Evolutionary conservation across 2,329 filamentous ascomycete genomes (phyloP).

Genomic region (Westerdykella ornata): DNA sequence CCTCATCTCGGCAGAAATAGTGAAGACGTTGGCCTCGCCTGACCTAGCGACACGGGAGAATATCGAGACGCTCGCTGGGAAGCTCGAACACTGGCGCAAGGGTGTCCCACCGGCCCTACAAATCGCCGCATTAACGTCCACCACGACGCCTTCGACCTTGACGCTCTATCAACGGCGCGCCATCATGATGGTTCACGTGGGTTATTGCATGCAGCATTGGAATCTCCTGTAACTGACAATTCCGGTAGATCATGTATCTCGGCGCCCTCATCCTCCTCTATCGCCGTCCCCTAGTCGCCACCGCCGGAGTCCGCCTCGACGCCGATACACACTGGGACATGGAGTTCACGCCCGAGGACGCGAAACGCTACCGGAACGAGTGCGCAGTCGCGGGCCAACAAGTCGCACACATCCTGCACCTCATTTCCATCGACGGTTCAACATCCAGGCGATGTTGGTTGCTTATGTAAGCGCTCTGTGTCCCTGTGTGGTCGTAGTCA

Average conservation of each 20-base stretch:
- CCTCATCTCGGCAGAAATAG: conserved; percentile 33
- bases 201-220: conserved; percentile 2
- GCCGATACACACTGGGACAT: conserved; percentile 18
- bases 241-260: conserved; percentile 33
- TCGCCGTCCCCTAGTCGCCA: conserved; percentile 30
- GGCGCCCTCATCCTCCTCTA: conserved; percentile 34
- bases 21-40: conserved; percentile 27
- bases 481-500: not conserved
- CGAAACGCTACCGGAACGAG: conserved; percentile 24
- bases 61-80: conserved; percentile 23
- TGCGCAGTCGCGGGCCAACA: conserved; percentile 33
- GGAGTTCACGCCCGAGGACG: conserved; percentile 22
- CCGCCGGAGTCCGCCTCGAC: conserved; percentile 26
- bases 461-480: conserved; percentile 27
- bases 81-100: conserved; percentile 30
- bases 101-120: conserved; percentile 30
- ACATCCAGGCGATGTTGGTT: conserved; percentile 36
- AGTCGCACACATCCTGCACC: conserved; percentile 28
- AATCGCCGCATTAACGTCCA: conserved; percentile 25
- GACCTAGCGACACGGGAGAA: conserved; percentile 26
- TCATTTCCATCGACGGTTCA: conserved; percentile 32
- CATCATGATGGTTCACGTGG: conserved; percentile 35
- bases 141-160: conserved; percentile 15
- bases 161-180: conserved; percentile 29
- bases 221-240: not conserved